Base-by-base conservation (phyloP, 2,329 filamentous ascomycete species). In the Cryoendolithus antarcticus region DNA sequence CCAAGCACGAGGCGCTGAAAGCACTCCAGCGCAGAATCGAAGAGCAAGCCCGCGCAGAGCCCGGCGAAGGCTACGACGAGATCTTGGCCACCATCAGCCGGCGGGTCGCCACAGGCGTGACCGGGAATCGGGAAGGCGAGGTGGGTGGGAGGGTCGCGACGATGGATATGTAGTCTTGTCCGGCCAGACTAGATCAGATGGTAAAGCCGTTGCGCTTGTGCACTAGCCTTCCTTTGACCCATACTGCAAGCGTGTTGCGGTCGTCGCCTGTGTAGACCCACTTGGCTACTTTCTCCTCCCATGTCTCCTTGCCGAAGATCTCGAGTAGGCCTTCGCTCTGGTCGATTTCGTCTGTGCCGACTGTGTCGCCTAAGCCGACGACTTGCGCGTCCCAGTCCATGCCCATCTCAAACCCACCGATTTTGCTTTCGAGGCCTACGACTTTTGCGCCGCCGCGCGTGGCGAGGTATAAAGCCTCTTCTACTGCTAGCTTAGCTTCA, bases 211-310 rank as follows among this genome's bases (percentile, higher is more conserved):
- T 27, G 24, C 50, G 51, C 57, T 70, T 60, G 64, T 94, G 86
- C 35, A 95, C 91, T 58, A 93, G 61, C 46, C 77, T 65, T 2
- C 91, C 91, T 56, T 72, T 77, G 1, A 96, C 86, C 89, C 89
- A 98, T 4, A 98, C 91, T 49, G 72, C 77, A 51, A 71, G 72
- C 2, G 86, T 89, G 60, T 96, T 96, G 49, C 89, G 70, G 62
- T 96, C 91, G 65, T 96, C 88, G 0, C 91, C 91, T 48, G 76
- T 82, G 63, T 83, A 98, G 44, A 96, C 68, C 91, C 91, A 98
- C 68, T 98, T 98, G 37, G 85, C 83, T 7, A 96, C 64, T 54
- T 69, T 75, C 53, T 96, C 85, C 30, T 81, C 75, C 85, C 83
- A 93, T 10, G 56, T 74, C 70, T 96, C 89, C 74, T 80, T 86